These are phyloP conservation scores for Aureobasidium uvarum DNA, from an alignment of 2,329 filamentous ascomycete genomes.

Conservation along the genomic window DNA sequence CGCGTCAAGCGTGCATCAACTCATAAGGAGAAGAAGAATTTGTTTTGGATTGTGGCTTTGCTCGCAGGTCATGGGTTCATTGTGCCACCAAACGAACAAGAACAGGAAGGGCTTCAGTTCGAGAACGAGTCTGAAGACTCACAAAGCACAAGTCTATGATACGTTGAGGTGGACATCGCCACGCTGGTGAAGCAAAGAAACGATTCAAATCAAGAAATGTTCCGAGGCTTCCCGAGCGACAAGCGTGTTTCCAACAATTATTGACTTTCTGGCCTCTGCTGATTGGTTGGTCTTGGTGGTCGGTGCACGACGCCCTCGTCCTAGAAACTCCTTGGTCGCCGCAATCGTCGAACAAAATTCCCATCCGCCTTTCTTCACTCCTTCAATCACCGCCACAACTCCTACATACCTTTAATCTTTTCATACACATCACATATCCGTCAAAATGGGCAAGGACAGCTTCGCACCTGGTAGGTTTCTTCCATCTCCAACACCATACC, in stretches of 20 bases:
- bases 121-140: neutral
- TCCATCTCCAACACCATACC: neutral
- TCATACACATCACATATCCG: slow-evolving; percentile 24
- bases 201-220: slow-evolving; percentile 6
- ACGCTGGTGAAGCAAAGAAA: slow-evolving; percentile 8
- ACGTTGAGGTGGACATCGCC: slow-evolving; percentile 13
- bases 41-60: slow-evolving; percentile 10
- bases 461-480: slow-evolving; percentile 39
- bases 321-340: slow-evolving; percentile 24
- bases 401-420: slow-evolving; percentile 27
- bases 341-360: slow-evolving; percentile 27
- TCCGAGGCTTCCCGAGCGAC: slow-evolving; percentile 12
- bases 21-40: neutral
- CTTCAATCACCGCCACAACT: slow-evolving; percentile 15
- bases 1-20: slow-evolving; percentile 8
- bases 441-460: slow-evolving; percentile 42
- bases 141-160: slow-evolving; percentile 10
- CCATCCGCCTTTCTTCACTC: slow-evolving; percentile 22
- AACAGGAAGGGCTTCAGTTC: neutral
- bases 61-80: neutral
- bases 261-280: slow-evolving; percentile 7
- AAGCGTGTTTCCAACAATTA: slow-evolving; percentile 15
- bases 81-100: neutral
- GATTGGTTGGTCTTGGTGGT: slow-evolving; percentile 2
- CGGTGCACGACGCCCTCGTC: slow-evolving; percentile 1